Evolutionary conservation across 441 rosid species (phyloP), one percentile per base, ranked within the genome.

Genomic region (Metrosideros polymorpha): DNA sequence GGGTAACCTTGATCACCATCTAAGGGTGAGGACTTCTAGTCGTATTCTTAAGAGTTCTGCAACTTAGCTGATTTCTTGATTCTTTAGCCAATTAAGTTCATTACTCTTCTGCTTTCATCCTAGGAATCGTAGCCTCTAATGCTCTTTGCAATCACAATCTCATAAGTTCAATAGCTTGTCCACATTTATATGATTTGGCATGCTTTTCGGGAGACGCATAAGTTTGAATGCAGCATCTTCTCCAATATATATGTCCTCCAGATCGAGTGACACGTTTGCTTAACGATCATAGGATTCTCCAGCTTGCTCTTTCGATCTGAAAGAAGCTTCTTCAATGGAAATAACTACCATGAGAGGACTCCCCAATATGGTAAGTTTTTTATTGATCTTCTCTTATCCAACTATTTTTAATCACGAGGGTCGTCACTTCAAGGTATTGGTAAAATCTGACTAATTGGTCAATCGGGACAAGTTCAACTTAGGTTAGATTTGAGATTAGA

Each of bases 281-380:
- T 53, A 39, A 52, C 42, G 87, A 43, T 53, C 45, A 6, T 22
- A 85, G 84, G 87, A n/a, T 85, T 79, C 75, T 25, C 75, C 17
- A 9, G 35, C 35, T 57, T 59, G 85, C 61, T 57, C 84, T 86
- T 84, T 57, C 84, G 47, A 42, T 82, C 50, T 59, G 85, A 82
- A 54, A 84, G 88, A 76, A 84, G 84, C 56, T 27, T 50, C 82
- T 57, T 87, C 56, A 15, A 87, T 84, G 88, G 88, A 87, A 84
- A 79, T 87, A 84, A 84, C 88, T 53, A 71, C 86, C 50, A 43
- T 87, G 76, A 84, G 84, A 84, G 86, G 76, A 76, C 24, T 75
- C 42, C 83, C 83, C 4, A 84, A 87, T n/a, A 87, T 76, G 84
- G 88, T 87, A 82, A 47, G 76, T 75, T 43, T 29, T 54, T 29